Evolutionary conservation across 2,329 filamentous ascomycete genomes (phyloP).

Genomic region (Colletotrichum navitas): DNA sequence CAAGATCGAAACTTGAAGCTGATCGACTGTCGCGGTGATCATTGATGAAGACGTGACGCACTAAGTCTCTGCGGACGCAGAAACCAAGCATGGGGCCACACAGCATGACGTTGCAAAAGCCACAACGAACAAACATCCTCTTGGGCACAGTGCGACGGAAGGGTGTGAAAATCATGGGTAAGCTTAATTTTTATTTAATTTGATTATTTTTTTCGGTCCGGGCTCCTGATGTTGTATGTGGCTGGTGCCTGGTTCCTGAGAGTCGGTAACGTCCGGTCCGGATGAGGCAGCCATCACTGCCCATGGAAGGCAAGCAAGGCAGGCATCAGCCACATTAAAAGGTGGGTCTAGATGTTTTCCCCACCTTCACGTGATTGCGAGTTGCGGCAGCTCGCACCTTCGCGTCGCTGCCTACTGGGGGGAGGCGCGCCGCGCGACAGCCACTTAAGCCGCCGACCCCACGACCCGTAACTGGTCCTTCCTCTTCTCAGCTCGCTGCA

Average conservation of each 20-base stretch:
- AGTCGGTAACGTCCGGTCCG: too few relatives aligned
- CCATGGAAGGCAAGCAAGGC: too few relatives aligned
- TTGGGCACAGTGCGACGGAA: not conserved
- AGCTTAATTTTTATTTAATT: not conserved
- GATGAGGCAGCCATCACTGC: too few relatives aligned
- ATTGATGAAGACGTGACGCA: not conserved
- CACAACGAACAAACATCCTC: not conserved
- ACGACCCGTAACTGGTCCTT: not conserved
- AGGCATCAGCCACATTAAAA: not conserved
- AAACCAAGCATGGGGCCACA: not conserved
- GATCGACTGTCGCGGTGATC: not conserved
- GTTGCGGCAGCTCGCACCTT: constrained; percentile 2
- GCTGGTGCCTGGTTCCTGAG: not conserved
- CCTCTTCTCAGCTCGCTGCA: not conserved
- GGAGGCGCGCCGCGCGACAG: constrained; percentile 27
- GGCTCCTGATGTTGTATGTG: not conserved
- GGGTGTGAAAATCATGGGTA: not conserved
- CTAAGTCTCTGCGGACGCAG: not conserved
- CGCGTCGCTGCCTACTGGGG: constrained; percentile 28
- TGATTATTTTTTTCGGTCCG: not conserved
- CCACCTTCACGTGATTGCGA: constrained; percentile 20
- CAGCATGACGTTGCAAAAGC: not conserved
- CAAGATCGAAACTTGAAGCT: not conserved
- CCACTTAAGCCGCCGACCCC: constrained; percentile 11
- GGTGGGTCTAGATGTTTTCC: not conserved